Evolutionary conservation across 139 green algal genomes (phyloP).

Genomic region (Chlorokybus atmophyticus): DNA sequence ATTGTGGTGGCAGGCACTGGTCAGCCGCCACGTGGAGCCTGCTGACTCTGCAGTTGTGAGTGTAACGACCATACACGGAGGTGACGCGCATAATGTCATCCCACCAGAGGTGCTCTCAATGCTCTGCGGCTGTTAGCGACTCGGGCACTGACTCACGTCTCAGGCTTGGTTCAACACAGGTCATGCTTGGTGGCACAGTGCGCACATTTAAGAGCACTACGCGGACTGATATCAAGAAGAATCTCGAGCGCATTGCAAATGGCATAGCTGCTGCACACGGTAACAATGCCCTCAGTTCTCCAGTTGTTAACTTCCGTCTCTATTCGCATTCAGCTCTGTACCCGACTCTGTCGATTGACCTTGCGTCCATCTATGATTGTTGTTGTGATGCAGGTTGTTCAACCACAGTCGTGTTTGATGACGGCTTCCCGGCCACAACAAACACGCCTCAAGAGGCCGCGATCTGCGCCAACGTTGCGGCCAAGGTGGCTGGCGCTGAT

Average conservation of each 20-base stretch:
- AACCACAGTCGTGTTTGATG: conserved; percentile 9
- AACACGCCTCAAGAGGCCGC: conserved; percentile 12
- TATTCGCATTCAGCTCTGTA: no score
- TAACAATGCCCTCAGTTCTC: background rate
- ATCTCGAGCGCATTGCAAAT: conserved; percentile 3
- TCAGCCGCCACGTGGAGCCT: conserved; percentile 13
- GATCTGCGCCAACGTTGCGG: conserved; percentile 2
- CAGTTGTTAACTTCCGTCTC: no score
- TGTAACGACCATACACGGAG: conserved; percentile 20
- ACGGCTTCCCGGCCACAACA: conserved; percentile 17
- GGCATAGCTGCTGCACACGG: conserved; percentile 9
- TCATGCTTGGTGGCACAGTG: conserved; percentile 9
- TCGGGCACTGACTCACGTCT: no score
- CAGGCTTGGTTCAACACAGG: no score
- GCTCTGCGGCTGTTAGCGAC: background rate
- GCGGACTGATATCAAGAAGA: background rate
- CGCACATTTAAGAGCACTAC: conserved; percentile 6
- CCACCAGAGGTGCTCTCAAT: conserved; percentile 2
- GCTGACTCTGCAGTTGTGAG: conserved; percentile 21
- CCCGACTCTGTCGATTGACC: no score
- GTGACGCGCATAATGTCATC: conserved; percentile 26
- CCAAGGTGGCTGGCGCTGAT: background rate
- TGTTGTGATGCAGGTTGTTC: conserved; percentile 19
- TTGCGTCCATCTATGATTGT: no score
- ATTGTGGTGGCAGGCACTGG: background rate